phyloP scores from a whole-genome alignment of 2,329 filamentous ascomycete species.

The Cyclaneusma minus region DNA sequence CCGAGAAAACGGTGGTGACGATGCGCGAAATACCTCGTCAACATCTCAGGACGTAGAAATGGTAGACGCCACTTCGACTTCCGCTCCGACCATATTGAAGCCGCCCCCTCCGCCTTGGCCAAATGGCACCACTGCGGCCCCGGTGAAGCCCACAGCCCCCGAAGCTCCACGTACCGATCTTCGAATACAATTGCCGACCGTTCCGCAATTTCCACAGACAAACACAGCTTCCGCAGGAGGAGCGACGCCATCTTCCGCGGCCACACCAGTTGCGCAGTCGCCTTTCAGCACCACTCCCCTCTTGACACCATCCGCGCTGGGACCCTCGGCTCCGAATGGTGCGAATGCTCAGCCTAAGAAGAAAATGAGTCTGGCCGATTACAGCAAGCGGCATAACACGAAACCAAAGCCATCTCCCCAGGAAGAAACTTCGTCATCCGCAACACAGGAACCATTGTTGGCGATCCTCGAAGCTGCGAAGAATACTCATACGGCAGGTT shows the following conservation, averaged over 20 bases:
- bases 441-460: too few species aligned
- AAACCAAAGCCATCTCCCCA: too few species aligned
- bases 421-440: too few species aligned
- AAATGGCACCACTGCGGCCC: constrained; percentile 4
- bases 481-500: too few species aligned
- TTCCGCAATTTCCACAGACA: constrained; percentile 29
- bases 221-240: constrained; percentile 15
- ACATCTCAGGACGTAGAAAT: constrained; percentile 11
- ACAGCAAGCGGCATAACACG: too few species aligned
- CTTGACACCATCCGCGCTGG: too few species aligned
- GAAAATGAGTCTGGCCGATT: too few species aligned
- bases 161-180: constrained; percentile 10
- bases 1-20: constrained; percentile 1
- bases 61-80: constrained; percentile 12
- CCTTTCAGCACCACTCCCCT: constrained; percentile 31
- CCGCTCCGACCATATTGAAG: constrained; percentile 12
- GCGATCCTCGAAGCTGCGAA: too few species aligned
- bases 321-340: too few species aligned
- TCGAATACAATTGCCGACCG: constrained; percentile 38
- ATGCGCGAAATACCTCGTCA: constrained; percentile 1
- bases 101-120: constrained; percentile 17
- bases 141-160: not conserved
- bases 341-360: too few species aligned
- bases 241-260: constrained; percentile 32
- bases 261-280: constrained; percentile 29